These are phyloP conservation scores for Salix viminalis DNA, from an alignment of 345 rosid species.

Conservation along the genomic window DNA sequence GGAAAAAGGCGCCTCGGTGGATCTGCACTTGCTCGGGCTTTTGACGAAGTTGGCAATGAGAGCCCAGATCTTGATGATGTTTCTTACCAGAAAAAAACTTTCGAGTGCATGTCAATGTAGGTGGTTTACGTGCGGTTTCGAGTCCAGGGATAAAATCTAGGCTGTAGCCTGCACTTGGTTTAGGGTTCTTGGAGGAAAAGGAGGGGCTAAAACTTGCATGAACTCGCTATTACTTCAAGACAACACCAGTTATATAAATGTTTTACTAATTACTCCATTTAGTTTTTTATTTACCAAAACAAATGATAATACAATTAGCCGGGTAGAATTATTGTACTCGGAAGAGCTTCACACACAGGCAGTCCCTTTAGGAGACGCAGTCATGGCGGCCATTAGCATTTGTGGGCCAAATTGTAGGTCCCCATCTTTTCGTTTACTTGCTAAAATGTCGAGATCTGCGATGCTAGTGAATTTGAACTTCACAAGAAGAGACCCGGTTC, in stretches of 20 bases:
- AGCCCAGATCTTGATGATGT: slow-evolving; percentile 89
- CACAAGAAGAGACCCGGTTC: neutral
- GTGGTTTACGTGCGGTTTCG: neutral
- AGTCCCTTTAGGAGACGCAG: neutral
- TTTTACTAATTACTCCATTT: too few relatives aligned
- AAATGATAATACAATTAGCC: too few relatives aligned
- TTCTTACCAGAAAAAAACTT: slow-evolving; percentile 60
- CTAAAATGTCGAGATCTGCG: neutral
- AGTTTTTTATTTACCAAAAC: too few relatives aligned
- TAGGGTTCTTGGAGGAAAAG: neutral
- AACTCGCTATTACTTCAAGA: too few relatives aligned
- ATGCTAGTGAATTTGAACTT: neutral
- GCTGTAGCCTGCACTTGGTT: neutral
- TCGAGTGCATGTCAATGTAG: slow-evolving; percentile 21
- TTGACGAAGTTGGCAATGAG: slow-evolving; percentile 76
- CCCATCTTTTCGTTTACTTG: neutral
- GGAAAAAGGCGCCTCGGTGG: slow-evolving; percentile 83
- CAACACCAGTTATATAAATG: too few relatives aligned
- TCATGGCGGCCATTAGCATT: neutral
- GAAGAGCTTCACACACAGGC: neutral
- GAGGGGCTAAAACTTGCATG: neutral
- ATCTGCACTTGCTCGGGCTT: slow-evolving; percentile 77
- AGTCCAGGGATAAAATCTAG: neutral
- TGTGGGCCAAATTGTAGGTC: neutral
- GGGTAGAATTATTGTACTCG: neutral